Base-by-base conservation (phyloP, 331 rosid genomes). In the Quercus lobata region DNA sequence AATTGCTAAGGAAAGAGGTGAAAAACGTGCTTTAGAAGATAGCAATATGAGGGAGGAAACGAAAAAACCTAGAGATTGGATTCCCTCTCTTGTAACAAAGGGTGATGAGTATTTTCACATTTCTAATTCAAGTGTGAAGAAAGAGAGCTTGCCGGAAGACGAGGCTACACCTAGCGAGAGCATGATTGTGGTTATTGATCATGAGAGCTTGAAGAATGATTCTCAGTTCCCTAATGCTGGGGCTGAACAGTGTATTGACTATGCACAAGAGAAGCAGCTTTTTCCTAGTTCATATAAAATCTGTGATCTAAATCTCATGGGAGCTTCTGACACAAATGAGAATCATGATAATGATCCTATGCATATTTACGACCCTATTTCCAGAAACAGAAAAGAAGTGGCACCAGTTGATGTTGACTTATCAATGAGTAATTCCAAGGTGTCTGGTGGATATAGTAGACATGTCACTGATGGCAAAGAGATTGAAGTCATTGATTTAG, bases 401-500 rank as follows among this genome's bases (percentile, higher is more conserved):
- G 74, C 84, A 63, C 88, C 96, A 0, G 76, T 89, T 77, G 96
- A 82, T 81, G 82, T 91, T 63, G 94, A 89, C 87, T 86, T 94
- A 83, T 81, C 97, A 82, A 90, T 90, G 73, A 88, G 84, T 78
- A 93, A 80, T 56, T 73, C 90, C 78, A 83, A 78, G 79, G 82
- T 82, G 78, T 75, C 93, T 68, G 82, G 88, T 55, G 90, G 82
- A 75, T 87, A 83, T 80, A 85, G 79, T 82, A 87, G 87, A 76
- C 83, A 79, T 57, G 18, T 81, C 63, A 35, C 87, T 80, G 81
- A 62, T 73, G 84, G 85, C 83, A 95, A 91, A 83, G 93, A 87
- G 91, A 95, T 95, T 83, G 99, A 95, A 90, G 90, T 95, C 66
- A 95, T 95, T 77, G 98, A 95, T 87, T 87, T 95, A 63, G 99